Conservation (phyloP, 1,139 yeast genomes). For the Debaryomyces psychrophilus region DNA sequence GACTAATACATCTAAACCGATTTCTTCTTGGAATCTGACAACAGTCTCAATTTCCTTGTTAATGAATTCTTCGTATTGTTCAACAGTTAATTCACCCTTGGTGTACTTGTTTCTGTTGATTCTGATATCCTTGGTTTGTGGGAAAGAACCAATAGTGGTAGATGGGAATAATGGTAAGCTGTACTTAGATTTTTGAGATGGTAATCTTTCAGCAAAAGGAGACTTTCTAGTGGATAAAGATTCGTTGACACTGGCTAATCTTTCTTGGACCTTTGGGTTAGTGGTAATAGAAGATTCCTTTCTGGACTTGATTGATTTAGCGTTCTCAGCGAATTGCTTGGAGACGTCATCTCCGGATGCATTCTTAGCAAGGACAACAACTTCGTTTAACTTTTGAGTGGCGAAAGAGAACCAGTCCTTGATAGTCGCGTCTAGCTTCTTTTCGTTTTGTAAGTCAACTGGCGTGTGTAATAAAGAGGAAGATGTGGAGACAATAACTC, state of each 20-base stretch:
- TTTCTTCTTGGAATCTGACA: slow-evolving; percentile 98
- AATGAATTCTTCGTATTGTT: slow-evolving; percentile 94
- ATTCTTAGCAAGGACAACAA: slow-evolving; percentile 87
- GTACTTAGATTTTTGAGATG: slow-evolving; percentile 82
- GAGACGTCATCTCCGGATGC: slow-evolving; percentile 77
- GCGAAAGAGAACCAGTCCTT: slow-evolving; percentile 99
- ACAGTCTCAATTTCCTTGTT: slow-evolving; percentile 94
- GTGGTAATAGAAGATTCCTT: slow-evolving; percentile 84
- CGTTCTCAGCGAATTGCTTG: slow-evolving; percentile 77
- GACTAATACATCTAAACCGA: slow-evolving; percentile 95
- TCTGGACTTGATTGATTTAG: slow-evolving; percentile 85
- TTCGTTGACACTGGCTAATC: slow-evolving; percentile 81
- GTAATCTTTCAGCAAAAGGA: slow-evolving; percentile 85
- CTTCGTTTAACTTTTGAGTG: slow-evolving; percentile 91
- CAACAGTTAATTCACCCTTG: slow-evolving; percentile 94
- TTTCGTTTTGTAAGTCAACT: slow-evolving; percentile 89
- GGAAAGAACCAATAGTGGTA: slow-evolving; percentile 99
- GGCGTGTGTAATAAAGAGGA: slow-evolving; percentile 98
- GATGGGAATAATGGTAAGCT: slow-evolving; percentile 99
- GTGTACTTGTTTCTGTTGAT: slow-evolving; percentile 96
- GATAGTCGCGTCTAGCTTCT: slow-evolving; percentile 85
- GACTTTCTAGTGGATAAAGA: slow-evolving; percentile 82
- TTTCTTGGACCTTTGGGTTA: slow-evolving; percentile 86
- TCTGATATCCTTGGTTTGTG: slow-evolving; percentile 99
- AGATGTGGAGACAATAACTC: slow-evolving; percentile 90